Evolutionary conservation across 495 filamentous ascomycete species (phyloP).

Genomic region (Hyaloscypha finlandica): DNA sequence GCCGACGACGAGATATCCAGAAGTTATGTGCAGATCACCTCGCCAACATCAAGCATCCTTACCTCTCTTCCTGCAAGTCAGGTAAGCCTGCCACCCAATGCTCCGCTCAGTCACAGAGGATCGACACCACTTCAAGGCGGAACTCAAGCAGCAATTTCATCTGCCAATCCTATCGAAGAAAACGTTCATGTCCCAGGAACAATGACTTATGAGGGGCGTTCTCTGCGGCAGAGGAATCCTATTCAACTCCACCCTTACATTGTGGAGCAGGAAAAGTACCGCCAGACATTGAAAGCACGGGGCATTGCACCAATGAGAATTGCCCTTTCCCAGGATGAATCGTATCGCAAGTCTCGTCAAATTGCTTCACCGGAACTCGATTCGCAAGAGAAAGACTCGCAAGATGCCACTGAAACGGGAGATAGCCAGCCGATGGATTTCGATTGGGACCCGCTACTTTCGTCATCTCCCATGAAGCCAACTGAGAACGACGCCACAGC

Average conservation of each 20-base stretch:
- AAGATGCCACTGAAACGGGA: slow-evolving; percentile 27
- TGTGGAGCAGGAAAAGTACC: slow-evolving; percentile 68
- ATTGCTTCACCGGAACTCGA: slow-evolving; percentile 22
- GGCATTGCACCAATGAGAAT: slow-evolving; percentile 65
- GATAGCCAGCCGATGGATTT: slow-evolving; percentile 28
- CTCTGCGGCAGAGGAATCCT: slow-evolving; percentile 67
- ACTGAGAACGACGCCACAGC: slow-evolving; percentile 16
- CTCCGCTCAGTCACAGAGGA: not conserved
- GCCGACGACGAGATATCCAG: slow-evolving; percentile 29
- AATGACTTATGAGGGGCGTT: slow-evolving; percentile 37
- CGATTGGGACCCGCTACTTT: slow-evolving; percentile 15
- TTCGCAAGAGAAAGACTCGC: slow-evolving; percentile 28
- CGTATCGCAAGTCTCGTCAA: slow-evolving; percentile 27
- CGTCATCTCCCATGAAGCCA: not conserved
- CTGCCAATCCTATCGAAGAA: not conserved
- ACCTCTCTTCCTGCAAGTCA: slow-evolving; percentile 21
- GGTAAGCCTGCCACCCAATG: not conserved
- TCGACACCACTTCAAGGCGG: not conserved
- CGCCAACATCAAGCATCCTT: slow-evolving; percentile 23
- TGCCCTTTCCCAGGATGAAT: slow-evolving; percentile 35
- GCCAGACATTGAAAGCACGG: slow-evolving; percentile 56
- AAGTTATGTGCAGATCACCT: slow-evolving; percentile 31
- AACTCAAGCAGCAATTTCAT: not conserved
- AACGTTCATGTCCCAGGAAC: not conserved
- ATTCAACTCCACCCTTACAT: slow-evolving; percentile 77